Percentiles rank a stretch among this genome's conserved stretches.
Conservation (phyloP, 176 grass and related monocot genomes). For the Coix lacrymajobi region DNA sequence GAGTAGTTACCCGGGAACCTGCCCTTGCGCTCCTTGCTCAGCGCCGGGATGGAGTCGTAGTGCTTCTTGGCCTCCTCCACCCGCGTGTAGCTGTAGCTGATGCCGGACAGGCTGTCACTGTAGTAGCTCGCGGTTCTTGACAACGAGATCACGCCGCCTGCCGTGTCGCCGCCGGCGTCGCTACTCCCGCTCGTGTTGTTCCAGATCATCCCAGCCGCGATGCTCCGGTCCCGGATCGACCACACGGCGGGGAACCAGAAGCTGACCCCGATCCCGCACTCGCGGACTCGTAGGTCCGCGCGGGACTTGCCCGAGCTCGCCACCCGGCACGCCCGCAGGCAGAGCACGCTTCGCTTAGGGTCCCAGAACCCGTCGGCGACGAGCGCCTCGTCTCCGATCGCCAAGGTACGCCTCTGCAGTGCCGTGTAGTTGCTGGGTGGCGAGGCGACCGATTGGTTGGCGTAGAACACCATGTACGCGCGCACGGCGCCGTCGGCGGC, state of each 20-base stretch:
- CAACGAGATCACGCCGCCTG: neutral
- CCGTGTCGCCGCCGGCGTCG: neutral
- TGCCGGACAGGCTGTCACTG: neutral
- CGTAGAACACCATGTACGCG: slow-evolving; percentile 12
- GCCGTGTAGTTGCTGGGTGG: neutral
- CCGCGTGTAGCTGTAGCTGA: neutral
- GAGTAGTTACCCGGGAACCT: neutral
- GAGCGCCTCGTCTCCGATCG: slow-evolving; percentile 11
- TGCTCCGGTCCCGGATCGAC: neutral
- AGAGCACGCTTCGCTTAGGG: neutral
- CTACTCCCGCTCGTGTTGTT: neutral
- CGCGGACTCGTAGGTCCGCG: neutral
- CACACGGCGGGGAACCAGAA: slow-evolving; percentile 11
- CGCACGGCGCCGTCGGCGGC: neutral
- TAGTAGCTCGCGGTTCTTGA: neutral
- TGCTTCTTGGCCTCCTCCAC: slow-evolving; percentile 6
- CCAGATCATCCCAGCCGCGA: neutral
- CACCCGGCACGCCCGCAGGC: neutral
- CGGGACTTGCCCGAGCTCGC: neutral
- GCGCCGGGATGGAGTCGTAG: neutral
- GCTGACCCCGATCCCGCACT: neutral
- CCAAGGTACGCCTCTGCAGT: neutral
- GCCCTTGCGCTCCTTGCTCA: neutral
- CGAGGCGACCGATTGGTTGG: neutral
- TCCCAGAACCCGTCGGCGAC: slow-evolving; percentile 6